A percentile compares a stretch with the other conserved stretches of the same genome.
These are phyloP conservation scores for Gentiana macrophylla DNA, from an alignment of 257 asterid genomes.

Conservation along the genomic window DNA sequence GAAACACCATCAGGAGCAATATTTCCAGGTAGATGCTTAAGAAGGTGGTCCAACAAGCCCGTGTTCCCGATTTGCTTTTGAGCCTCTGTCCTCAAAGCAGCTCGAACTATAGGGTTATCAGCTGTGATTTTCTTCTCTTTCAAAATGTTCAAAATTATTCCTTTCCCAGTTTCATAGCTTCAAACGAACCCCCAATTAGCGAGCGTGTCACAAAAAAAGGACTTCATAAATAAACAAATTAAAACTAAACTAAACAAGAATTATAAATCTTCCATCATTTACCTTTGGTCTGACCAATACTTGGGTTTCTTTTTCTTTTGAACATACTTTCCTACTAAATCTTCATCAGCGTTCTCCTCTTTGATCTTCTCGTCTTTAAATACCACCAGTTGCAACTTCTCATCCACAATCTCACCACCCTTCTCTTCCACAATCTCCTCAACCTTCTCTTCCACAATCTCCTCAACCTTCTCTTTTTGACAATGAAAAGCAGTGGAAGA, in stretches of 20 bases:
- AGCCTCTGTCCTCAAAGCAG: constrained; percentile 20
- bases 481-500: neutral
- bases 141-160: constrained; percentile 14
- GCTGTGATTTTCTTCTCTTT: constrained; percentile 15
- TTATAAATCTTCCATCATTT: neutral
- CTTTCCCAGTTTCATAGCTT: constrained; percentile 17
- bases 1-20: constrained; percentile 18
- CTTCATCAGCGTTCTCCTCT: neutral
- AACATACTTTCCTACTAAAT: neutral
- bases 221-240: no score
- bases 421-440: constrained; percentile 10
- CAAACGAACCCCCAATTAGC: constrained; percentile 6
- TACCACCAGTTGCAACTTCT: neutral
- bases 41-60: constrained; percentile 20
- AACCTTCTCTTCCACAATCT: constrained; percentile 9
- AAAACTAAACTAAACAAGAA: no score
- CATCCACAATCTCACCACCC: constrained; percentile 6
- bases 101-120: constrained; percentile 14
- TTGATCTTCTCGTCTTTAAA: no score
- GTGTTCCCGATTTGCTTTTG: constrained; percentile 19
- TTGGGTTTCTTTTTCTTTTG: constrained; percentile 15
- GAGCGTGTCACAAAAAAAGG: neutral
- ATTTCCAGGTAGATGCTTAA: constrained; percentile 21
- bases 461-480: constrained; percentile 3
- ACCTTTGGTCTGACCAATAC: constrained; percentile 23